Evolutionary conservation across 768 basidiomycete species (phyloP), one percentile per base, ranked within the genome.

Genomic region (Collybia nuda): DNA sequence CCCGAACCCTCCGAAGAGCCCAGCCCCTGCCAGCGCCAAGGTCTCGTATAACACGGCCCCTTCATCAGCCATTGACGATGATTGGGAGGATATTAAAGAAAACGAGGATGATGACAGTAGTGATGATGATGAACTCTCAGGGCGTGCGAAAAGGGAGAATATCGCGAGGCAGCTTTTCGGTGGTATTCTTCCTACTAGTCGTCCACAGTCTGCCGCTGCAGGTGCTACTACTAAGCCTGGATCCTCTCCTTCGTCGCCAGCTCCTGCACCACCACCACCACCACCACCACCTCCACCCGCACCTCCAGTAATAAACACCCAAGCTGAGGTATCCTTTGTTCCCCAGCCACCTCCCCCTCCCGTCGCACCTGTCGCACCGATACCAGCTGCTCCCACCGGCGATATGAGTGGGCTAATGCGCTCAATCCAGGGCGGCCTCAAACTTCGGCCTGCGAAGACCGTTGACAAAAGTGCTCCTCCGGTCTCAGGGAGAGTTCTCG

Each of bases 41-140:
- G 69, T 77, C 6, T 63, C 77, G 2, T 89, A 90, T 53, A 68
- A 86, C 54, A 86, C 82, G 1, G 87, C 82, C 0, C 77, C 86
- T 1, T 66, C 69, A 2, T 75, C 74, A 26, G 59, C 51, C 19
- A 66, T 67, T 38, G 86, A 89, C 1, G 88, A 90, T 15, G 91
- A 93, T 44, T 95, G 93, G 92, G 92, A 87, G 48, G 83, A 85
- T n/a, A 73, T 91, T 43, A 73, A 81, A 60, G 92, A 94, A 65
- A 84, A 78, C 6, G 79, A 80, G 3, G 79, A 81, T 5, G 85
- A 87, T 57, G 86, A 82, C 54, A 86, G 83, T 46, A 32, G 32
- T 11, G 32, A 32, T 32, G 91, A 93, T 48, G 93, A 93, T 64
- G 93, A 93, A 52, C 71, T 87, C 42, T 74, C 77, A n/a, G 76